These are phyloP conservation scores for Dactylellina parvicollis DNA, from an alignment of 2,329 filamentous ascomycete species.

Conservation along the genomic window DNA sequence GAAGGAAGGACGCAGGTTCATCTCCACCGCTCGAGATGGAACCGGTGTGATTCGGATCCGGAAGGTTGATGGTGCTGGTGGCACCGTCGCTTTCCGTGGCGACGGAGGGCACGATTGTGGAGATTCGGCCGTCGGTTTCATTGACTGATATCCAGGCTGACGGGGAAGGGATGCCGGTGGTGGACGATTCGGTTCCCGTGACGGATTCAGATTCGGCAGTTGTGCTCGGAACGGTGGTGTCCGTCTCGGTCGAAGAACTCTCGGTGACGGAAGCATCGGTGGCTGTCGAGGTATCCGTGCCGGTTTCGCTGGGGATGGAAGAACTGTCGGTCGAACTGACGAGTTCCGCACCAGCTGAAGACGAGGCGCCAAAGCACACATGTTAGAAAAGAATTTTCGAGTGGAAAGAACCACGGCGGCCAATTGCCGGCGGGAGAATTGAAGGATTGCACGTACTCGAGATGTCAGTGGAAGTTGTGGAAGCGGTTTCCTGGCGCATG, in stretches of 20 bases:
- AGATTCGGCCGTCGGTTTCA: constrained; percentile 42
- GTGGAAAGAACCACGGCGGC: background rate
- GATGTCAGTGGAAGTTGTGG: constrained; percentile 26
- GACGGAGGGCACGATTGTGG: constrained; percentile 35
- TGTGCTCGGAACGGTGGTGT: constrained; percentile 11
- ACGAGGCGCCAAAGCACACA: background rate
- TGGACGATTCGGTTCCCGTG: constrained; percentile 26
- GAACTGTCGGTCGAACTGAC: constrained; percentile 21
- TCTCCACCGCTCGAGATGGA: constrained; percentile 17
- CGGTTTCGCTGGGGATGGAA: constrained; percentile 27
- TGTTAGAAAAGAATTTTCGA: background rate
- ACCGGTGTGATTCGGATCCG: constrained; percentile 27
- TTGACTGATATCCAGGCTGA: constrained; percentile 51
- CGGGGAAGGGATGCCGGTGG: constrained; percentile 12
- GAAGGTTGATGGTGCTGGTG: constrained; percentile 41
- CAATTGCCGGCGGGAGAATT: background rate
- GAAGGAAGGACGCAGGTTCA: constrained; percentile 43
- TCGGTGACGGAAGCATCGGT: background rate
- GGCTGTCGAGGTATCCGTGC: constrained; percentile 16
- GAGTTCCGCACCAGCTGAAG: constrained; percentile 23
- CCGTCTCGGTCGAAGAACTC: constrained; percentile 20
- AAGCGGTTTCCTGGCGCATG: constrained; percentile 30
- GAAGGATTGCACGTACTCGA: constrained; percentile 6
- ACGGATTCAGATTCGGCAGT: constrained; percentile 20
- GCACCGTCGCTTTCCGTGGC: constrained; percentile 41